Percentiles rank a stretch among this genome's conserved stretches.
Conservation (phyloP, 768 basidiomycete species). For the Cystofilobasidium ferigula region DNA sequence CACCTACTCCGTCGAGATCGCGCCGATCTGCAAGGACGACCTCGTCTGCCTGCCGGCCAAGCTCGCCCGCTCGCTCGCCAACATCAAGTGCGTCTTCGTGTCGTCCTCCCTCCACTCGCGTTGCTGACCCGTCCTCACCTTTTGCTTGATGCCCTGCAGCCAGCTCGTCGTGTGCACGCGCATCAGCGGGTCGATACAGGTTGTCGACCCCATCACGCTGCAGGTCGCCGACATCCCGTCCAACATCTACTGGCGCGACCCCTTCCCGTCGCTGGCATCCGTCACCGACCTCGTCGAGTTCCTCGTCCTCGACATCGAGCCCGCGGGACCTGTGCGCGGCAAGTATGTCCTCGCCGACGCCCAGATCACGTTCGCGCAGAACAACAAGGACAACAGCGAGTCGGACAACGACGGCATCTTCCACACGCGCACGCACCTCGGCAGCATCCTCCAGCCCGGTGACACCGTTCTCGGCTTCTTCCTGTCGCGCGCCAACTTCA, state of each 20-base stretch:
- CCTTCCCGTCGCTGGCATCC: conserved; percentile 72
- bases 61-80: conserved; percentile 68
- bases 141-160: conserved; percentile 61
- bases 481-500: conserved; percentile 81
- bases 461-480: conserved; percentile 87
- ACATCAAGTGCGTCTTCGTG: conserved; percentile 51
- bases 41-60: conserved; percentile 78
- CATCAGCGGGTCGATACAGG: conserved; percentile 80
- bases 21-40: conserved; percentile 95
- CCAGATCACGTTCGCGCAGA: conserved; percentile 75
- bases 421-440: conserved; percentile 94
- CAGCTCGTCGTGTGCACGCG: conserved; percentile 79
- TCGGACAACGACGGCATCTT: conserved; percentile 57
- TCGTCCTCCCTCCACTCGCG: background rate
- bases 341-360: conserved; percentile 77
- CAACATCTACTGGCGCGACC: conserved; percentile 76
- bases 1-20: conserved; percentile 94
- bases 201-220: conserved; percentile 79
- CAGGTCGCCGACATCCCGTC: conserved; percentile 69
- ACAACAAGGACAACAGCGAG: conserved; percentile 38
- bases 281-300: conserved; percentile 85
- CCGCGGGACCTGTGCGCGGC: conserved; percentile 57
- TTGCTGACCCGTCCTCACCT: conserved; percentile 41
- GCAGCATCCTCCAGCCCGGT: conserved; percentile 83
- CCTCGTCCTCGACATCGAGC: conserved; percentile 86